Base-by-base conservation (phyloP, 345 rosid genomes). In the Eucalyptus sideroxylon region DNA sequence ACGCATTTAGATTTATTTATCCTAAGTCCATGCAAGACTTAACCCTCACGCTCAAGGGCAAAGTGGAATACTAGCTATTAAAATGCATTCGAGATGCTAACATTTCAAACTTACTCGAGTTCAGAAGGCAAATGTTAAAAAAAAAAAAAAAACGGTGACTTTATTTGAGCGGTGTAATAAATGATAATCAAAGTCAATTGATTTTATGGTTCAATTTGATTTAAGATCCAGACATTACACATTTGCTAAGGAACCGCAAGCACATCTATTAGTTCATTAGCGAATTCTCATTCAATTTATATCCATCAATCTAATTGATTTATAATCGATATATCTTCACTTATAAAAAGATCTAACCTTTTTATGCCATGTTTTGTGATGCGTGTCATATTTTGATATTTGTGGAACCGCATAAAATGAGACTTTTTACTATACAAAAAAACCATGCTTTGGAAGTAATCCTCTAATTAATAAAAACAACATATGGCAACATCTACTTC, bases 301-400 rank as follows among this genome's bases (percentile, higher is more conserved):
- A 31, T 67, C 11, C 15, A 31, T 67, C 11, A 1, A 16, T 31
- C 11, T 31, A 67, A 67, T 3, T 16, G 6, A 26, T 60, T 60
- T 27, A 3, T 60, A 26, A 60, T 3, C 2, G 7, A 26, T 1
- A 60, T 67, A 0, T 19, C 24, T 8, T 67, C 4, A 31, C 4
- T 1, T 8, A 16, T 8, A 0, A 4, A 16, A 65, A 65, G 14
- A 30, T 0, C 12, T 12, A 13, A 12, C 6, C 0, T 65, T n/a
- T 30, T 65, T 30, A 0, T 59, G 1, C 2, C 9, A 15, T n/a
- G 9, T n/a, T 65, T 65, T 30, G 16, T 65, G 3, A 65, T 14
- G 37, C 2, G 1, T 16, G 11, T 16, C 37, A 15, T 31, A 67
- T 31, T 67, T 16, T 1, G 7, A 67, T 16, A 67, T 67, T 15